phyloP scores from a whole-genome alignment of 768 basidiomycete species.

The Ephemerocybe angulata region DNA sequence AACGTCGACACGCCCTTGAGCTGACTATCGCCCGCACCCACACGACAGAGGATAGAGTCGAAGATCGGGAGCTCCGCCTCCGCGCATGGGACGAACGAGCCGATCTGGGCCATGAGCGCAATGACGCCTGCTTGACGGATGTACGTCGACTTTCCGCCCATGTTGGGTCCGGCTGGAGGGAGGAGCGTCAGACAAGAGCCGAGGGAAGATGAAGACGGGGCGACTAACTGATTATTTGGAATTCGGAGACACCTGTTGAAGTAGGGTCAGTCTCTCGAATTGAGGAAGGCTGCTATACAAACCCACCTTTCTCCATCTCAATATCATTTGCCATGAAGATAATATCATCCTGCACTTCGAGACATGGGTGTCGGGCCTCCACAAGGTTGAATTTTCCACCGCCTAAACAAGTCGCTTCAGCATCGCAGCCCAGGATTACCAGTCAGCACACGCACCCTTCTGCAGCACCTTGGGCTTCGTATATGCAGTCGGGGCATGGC shows the following conservation, averaged over 20 bases:
- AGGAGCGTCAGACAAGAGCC: constrained; percentile 1
- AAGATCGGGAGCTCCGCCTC: constrained; percentile 87
- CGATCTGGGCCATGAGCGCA: constrained; percentile 91
- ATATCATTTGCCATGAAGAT: constrained; percentile 95
- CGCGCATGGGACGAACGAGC: constrained; percentile 91
- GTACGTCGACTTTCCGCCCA: constrained; percentile 98
- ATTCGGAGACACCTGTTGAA: constrained; percentile 72
- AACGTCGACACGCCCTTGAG: constrained; percentile 97
- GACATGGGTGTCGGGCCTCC: constrained; percentile 91
- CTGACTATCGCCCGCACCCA: constrained; percentile 97
- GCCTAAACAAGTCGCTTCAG: too few relatives aligned
- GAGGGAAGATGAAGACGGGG: background rate
- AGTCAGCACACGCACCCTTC: constrained; percentile 51
- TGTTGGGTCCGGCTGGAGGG: constrained; percentile 87
- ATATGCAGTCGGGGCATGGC: constrained; percentile 83
- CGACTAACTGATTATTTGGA: constrained; percentile 85
- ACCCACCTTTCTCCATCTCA: constrained; percentile 82
- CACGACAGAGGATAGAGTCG: constrained; percentile 91
- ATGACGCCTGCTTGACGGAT: constrained; percentile 97
- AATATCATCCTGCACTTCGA: constrained; percentile 94
- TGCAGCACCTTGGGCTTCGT: constrained; percentile 79
- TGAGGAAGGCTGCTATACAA: background rate
- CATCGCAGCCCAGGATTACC: too few relatives aligned
- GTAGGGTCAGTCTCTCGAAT: background rate
- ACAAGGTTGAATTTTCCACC: constrained; percentile 79